Conservation (phyloP, 2,329 filamentous ascomycete genomes). For the Botrytis deweyae region DNA sequence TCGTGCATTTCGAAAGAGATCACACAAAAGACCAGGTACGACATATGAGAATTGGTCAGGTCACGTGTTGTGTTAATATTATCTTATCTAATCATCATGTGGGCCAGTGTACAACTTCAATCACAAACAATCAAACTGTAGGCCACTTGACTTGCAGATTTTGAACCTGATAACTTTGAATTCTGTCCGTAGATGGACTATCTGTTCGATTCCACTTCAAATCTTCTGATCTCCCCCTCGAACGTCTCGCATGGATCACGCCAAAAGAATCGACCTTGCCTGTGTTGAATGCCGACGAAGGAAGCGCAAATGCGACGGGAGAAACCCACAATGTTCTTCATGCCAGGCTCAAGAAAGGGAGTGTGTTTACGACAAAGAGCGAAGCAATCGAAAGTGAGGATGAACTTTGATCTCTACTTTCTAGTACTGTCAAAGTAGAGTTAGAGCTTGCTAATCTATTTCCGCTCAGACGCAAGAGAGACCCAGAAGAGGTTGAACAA, state of each 20-base stretch:
- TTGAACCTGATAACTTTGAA: not conserved
- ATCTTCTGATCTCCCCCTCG: not conserved
- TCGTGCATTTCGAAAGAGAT: not conserved
- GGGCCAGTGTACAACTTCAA: not conserved
- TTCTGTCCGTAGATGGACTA: not conserved
- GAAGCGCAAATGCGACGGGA: slow-evolving; percentile 1
- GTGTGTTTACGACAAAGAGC: not conserved
- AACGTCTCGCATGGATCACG: not conserved
- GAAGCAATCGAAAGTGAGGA: not conserved
- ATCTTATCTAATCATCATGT: not conserved
- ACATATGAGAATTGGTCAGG: not conserved
- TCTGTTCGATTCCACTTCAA: too few species aligned
- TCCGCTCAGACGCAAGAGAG: not conserved
- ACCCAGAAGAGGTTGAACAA: not conserved
- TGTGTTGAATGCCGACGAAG: not conserved
- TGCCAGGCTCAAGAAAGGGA: not conserved
- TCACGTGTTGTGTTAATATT: not conserved
- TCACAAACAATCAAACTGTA: not conserved
- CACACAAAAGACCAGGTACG: not conserved
- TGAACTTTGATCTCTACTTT: not conserved
- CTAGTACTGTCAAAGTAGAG: not conserved
- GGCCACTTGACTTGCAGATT: not conserved
- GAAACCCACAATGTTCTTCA: not conserved
- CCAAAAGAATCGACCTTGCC: not conserved
- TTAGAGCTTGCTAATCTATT: not conserved